A percentile compares a stretch with the other conserved stretches of the same genome.
phyloP scores from a whole-genome alignment of 148 eudicot genomes.

The Gaultheria prostrata region DNA sequence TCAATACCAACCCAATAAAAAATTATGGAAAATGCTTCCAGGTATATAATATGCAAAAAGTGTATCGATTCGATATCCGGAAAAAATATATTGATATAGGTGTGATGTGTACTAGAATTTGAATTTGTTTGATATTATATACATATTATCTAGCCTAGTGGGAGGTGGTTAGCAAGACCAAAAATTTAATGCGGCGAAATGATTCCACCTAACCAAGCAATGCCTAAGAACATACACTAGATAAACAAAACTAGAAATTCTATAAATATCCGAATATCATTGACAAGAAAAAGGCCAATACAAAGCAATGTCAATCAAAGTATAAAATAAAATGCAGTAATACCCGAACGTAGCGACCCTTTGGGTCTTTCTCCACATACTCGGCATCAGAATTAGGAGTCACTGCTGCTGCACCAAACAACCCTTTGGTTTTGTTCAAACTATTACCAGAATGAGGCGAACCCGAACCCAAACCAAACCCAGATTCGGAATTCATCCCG shows the following conservation, averaged over 20 bases:
- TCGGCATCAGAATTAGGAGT: constrained; percentile 33
- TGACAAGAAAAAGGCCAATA: background rate
- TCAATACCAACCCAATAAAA: background rate
- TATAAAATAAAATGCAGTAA: background rate
- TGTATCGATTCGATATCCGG: too few species aligned
- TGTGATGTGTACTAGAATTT: too few species aligned
- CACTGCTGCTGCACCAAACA: constrained; percentile 14
- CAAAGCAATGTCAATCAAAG: background rate
- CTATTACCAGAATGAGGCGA: background rate
- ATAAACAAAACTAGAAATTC: background rate
- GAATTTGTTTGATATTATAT: too few species aligned
- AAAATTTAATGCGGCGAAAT: background rate
- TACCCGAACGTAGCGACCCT: constrained; percentile 88
- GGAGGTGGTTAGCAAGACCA: too few species aligned
- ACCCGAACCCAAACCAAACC: constrained; percentile 9
- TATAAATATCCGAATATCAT: background rate
- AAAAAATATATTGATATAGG: too few species aligned
- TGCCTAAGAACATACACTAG: background rate
- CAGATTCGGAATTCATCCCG: constrained; percentile 28
- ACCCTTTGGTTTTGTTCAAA: background rate
- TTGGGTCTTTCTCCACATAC: constrained; percentile 60
- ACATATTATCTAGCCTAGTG: too few species aligned
- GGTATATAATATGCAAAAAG: too few species aligned
- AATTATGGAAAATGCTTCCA: too few species aligned
- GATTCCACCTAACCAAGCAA: background rate